These are phyloP conservation scores for Murraya paniculata DNA, from an alignment of 345 rosid species.

Conservation along the genomic window DNA sequence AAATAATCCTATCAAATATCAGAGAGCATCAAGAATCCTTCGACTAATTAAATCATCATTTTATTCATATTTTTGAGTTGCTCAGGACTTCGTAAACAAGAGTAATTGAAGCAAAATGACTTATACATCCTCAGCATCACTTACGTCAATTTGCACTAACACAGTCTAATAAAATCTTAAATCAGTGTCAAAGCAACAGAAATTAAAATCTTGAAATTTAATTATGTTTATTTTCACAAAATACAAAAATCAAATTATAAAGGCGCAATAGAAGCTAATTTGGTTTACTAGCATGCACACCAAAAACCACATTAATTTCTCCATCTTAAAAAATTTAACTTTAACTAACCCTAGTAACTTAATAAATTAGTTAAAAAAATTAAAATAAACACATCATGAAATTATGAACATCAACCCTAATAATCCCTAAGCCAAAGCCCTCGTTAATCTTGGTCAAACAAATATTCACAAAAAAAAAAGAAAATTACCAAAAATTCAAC, in stretches of 20 bases:
- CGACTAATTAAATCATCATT: neutral
- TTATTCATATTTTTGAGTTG: neutral
- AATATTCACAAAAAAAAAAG: neutral
- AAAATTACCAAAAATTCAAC: neutral
- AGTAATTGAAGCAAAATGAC: neutral
- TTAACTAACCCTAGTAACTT: neutral
- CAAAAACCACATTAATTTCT: neutral
- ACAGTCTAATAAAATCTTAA: neutral
- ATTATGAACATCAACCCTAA: neutral
- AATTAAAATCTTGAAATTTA: neutral
- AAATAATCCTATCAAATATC: neutral
- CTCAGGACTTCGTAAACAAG: neutral
- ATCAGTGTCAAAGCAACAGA: neutral
- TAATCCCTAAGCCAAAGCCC: neutral
- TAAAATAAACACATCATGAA: neutral
- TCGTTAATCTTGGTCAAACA: slow-evolving; percentile 1
- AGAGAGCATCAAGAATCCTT: neutral
- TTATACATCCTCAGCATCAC: neutral
- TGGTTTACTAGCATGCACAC: neutral
- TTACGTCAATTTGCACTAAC: neutral
- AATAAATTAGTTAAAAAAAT: neutral
- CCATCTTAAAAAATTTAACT: neutral
- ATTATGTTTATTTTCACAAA: neutral
- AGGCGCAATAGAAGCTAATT: neutral
- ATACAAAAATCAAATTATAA: neutral